Percentiles rank a stretch among this genome's conserved stretches.
phyloP scores from a whole-genome alignment of 306 rosid genomes.

The Styphnolobium japonicum region DNA sequence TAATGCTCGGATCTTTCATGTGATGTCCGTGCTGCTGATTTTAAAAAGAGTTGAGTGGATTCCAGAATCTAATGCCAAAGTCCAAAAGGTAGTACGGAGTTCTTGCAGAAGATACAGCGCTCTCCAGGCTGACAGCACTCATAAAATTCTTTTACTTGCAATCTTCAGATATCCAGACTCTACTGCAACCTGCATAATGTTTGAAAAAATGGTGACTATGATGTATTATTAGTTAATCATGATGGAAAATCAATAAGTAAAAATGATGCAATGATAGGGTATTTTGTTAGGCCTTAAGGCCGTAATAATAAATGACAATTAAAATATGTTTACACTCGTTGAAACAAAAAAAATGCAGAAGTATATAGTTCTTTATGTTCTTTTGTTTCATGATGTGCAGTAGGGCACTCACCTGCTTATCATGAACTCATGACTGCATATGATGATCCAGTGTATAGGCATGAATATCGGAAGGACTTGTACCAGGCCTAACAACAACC shows the following conservation, averaged over 20 bases:
- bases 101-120: conserved; percentile 1
- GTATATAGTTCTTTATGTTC: background rate
- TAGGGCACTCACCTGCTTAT: conserved; percentile 43
- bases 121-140: background rate
- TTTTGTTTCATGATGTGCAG: background rate
- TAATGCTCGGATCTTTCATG: background rate
- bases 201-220: background rate
- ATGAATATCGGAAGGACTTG: conserved; percentile 89
- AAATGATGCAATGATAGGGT: background rate
- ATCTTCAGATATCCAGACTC: conserved; percentile 6
- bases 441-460: conserved; percentile 86
- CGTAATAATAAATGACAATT: background rate
- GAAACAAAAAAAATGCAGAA: background rate
- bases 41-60: background rate
- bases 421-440: conserved; percentile 55
- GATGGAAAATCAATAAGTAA: background rate
- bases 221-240: background rate
- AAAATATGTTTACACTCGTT: background rate
- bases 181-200: conserved; percentile 14
- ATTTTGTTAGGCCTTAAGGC: background rate
- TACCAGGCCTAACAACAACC: conserved; percentile 78
- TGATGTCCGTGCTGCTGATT: background rate
- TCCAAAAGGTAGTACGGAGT: background rate
- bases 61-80: background rate
- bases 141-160: background rate